Conservation (phyloP, 345 rosid genomes). For the Heritiera littoralis region DNA sequence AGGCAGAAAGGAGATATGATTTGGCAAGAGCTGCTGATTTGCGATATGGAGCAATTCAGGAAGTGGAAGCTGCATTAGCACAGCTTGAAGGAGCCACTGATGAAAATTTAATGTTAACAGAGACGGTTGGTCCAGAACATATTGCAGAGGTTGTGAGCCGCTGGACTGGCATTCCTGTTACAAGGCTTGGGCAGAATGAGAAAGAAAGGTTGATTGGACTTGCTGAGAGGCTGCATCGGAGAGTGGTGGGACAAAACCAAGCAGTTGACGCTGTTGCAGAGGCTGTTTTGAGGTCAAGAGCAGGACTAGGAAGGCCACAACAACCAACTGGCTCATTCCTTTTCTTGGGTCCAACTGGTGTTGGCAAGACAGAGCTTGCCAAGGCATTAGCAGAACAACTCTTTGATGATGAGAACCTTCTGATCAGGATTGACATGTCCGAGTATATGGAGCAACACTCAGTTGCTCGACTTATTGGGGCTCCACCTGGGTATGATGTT, state of each 20-base stretch:
- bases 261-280: constrained; percentile 83
- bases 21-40: constrained; percentile 89
- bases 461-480: constrained; percentile 75
- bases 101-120: constrained; percentile 76
- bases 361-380: constrained; percentile 89
- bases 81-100: constrained; percentile 59
- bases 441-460: constrained; percentile 94
- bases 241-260: constrained; percentile 86
- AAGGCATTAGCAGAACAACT: constrained; percentile 96
- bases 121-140: constrained; percentile 85
- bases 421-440: constrained; percentile 82
- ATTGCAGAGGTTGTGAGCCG: constrained; percentile 93
- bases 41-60: constrained; percentile 81
- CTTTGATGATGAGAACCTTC: constrained; percentile 74
- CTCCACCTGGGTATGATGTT: constrained; percentile 77
- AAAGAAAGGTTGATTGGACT: constrained; percentile 82
- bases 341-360: constrained; percentile 95
- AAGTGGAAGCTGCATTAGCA: constrained; percentile 71
- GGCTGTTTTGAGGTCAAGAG: constrained; percentile 82
- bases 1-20: constrained; percentile 88
- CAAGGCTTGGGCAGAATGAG: constrained; percentile 87
- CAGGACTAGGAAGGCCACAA: constrained; percentile 91
- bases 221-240: constrained; percentile 68
- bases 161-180: constrained; percentile 93
- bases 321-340: constrained; percentile 94